Evolutionary conservation across 345 rosid genomes (phyloP), one percentile per base, ranked within the genome.

Genomic region (Clausena lansium): DNA sequence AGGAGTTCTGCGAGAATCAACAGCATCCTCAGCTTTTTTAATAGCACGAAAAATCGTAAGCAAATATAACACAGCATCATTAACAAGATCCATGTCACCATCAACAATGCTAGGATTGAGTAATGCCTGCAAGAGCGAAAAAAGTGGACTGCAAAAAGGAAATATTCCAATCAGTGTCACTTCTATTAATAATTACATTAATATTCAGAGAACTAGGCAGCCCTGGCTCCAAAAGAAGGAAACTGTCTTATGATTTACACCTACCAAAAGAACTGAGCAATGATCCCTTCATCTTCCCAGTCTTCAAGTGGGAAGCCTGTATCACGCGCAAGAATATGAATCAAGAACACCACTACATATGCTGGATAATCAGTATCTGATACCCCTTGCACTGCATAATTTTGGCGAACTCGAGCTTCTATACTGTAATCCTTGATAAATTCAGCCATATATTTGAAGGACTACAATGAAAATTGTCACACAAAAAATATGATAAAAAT

Each of bases 301-400:
- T 83, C 92, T 76, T 91, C 88, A 52, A 86, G 81, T 77, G 96
- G 98, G 81, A 93, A 95, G 64, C 67, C 85, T 58, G 79, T 71
- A 59, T 90, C 94, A 78, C 91, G 97, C 36, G 93, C 97, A 81
- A 95, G 96, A 84, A 93, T 84, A 81, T 95, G 94, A 77, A 95
- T 84, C 83, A 95, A 89, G 89, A 83, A 92, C 47, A 91, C 91
- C 80, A 91, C 89, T 62, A 89, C 79, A 74, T 92, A 93, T 32
- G 89, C 92, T 58, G 99, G 98, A 81, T 79, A 84, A 67, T 87
- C 89, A 79, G 91, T 81, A 80, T 84, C 69, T 38, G 91, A 78
- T 61, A 80, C 88, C 78, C 89, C 87, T 82, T 84, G 73, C 75
- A 67, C 80, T 28, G 85, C 67, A 74, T 86, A 86, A 75, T 76